Evolutionary conservation across 2,329 filamentous ascomycete species (phyloP).

Genomic region (Trematosphaeria pertusa): DNA sequence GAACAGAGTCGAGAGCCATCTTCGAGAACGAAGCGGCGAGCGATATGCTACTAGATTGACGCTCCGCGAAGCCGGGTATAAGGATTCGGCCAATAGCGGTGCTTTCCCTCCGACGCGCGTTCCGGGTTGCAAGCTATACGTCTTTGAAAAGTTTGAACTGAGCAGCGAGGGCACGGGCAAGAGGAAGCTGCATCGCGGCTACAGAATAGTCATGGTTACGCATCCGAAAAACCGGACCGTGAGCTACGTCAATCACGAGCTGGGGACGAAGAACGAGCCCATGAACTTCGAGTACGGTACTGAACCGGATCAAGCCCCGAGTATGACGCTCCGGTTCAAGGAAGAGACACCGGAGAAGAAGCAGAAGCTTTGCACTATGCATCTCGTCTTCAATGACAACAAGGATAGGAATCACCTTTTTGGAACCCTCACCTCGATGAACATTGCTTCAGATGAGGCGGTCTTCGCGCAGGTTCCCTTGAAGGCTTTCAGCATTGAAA

Average conservation of each 20-base stretch:
- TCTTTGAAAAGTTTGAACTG: constrained; percentile 76
- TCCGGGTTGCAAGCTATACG: constrained; percentile 71
- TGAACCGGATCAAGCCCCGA: constrained; percentile 69
- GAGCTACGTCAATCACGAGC: constrained; percentile 75
- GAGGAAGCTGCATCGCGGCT: constrained; percentile 78
- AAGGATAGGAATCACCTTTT: constrained; percentile 75
- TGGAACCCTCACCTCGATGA: constrained; percentile 74
- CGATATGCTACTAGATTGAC: constrained; percentile 71
- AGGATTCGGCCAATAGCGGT: constrained; percentile 73
- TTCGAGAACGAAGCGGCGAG: constrained; percentile 75
- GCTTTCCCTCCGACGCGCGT: constrained; percentile 79
- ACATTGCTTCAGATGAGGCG: constrained; percentile 71
- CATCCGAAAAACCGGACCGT: constrained; percentile 78
- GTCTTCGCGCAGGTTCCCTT: constrained; percentile 74
- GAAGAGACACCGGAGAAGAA: constrained; percentile 60
- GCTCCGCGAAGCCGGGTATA: constrained; percentile 79
- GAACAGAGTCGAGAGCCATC: constrained; percentile 73
- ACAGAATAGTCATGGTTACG: constrained; percentile 78
- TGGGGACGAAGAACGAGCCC: constrained; percentile 67
- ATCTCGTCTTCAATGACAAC: constrained; percentile 78
- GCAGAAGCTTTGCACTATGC: constrained; percentile 65
- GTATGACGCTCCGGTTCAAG: constrained; percentile 73
- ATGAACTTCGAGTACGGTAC: constrained; percentile 75
- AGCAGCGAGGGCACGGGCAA: constrained; percentile 76
- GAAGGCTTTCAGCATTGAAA: constrained; percentile 69